A percentile compares a stretch with the other conserved stretches of the same genome.
Evolutionary conservation across 2,329 filamentous ascomycete genomes (phyloP).

Genomic region (Aspergillus tamarii): DNA sequence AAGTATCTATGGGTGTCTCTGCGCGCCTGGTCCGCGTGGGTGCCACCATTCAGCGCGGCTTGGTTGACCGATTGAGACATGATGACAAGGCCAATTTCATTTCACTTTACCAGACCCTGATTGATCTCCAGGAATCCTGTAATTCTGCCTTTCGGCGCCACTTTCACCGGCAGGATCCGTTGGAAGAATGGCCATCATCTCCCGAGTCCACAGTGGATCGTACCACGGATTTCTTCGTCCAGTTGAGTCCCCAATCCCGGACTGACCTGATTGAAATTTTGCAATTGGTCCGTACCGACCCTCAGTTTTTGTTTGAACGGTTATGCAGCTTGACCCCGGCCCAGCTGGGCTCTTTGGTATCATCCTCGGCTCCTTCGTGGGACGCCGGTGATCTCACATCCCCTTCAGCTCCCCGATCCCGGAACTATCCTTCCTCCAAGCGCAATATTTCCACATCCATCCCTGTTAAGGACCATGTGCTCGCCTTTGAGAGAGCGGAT

Average conservation of each 20-base stretch:
- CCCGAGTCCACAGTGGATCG: conserved; percentile 43
- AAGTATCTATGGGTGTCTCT: conserved; percentile 48
- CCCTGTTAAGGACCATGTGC: conserved; percentile 76
- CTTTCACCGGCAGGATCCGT: conserved; percentile 38
- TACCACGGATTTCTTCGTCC: conserved; percentile 52
- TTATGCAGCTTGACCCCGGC: conserved; percentile 73
- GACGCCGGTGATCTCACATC: conserved; percentile 86
- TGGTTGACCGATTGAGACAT: conserved; percentile 50
- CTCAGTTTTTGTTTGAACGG: conserved; percentile 82
- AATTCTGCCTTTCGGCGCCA: conserved; percentile 37
- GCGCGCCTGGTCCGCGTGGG: conserved; percentile 47
- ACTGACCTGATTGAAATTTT: conserved; percentile 79
- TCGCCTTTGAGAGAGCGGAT: conserved; percentile 88
- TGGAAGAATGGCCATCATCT: conserved; percentile 34
- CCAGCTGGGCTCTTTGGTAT: conserved; percentile 77
- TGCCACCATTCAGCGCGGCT: conserved; percentile 45
- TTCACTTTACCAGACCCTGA: conserved; percentile 47
- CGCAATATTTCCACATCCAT: conserved; percentile 52
- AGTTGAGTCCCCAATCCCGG: conserved; percentile 74
- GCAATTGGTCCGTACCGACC: conserved; percentile 79
- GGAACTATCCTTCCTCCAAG: conserved; percentile 51
- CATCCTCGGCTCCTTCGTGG: conserved; percentile 75
- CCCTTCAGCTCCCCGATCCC: conserved; percentile 63
- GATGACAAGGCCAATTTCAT: conserved; percentile 51
- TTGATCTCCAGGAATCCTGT: conserved; percentile 49